Evolutionary conservation across 495 filamentous ascomycete genomes (phyloP).

Genomic region (Tuber calosporum): DNA sequence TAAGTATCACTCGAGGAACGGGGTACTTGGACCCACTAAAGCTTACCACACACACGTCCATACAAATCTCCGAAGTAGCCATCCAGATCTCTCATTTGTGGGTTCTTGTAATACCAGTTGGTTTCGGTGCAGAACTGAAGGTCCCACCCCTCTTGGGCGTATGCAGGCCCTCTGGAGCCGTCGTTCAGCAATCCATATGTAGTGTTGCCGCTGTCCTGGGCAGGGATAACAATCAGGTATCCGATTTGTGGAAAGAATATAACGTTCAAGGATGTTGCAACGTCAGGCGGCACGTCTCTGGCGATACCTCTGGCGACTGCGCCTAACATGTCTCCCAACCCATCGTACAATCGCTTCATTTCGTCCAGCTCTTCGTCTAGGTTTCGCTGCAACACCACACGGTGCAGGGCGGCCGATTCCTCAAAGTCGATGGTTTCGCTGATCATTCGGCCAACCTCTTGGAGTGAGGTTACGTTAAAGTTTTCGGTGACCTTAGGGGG

Average conservation of each 20-base stretch:
- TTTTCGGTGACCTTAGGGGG: conserved; percentile 34
- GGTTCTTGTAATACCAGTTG: conserved; percentile 79
- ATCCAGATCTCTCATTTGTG: conserved; percentile 76
- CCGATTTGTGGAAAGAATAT: conserved; percentile 88
- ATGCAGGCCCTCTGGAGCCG: conserved; percentile 56
- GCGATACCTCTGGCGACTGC: conserved; percentile 58
- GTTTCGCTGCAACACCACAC: conserved; percentile 64
- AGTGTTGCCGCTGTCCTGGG: not conserved
- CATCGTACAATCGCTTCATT: conserved; percentile 69
- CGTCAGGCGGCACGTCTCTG: conserved; percentile 53
- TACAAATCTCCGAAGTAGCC: conserved; percentile 77
- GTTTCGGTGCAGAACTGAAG: conserved; percentile 67
- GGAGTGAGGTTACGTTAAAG: conserved; percentile 46
- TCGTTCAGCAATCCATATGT: conserved; percentile 5
- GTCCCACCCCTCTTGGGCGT: conserved; percentile 68
- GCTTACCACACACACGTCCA: conserved; percentile 68
- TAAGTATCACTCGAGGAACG: conserved; percentile 21
- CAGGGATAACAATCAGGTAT: conserved; percentile 69
- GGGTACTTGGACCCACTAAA: not conserved
- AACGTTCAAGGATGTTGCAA: conserved; percentile 62
- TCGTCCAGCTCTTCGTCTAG: conserved; percentile 70
- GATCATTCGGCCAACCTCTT: conserved; percentile 62
- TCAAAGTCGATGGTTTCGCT: conserved; percentile 75
- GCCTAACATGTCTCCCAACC: conserved; percentile 64
- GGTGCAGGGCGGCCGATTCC: conserved; percentile 62